A percentile compares a stretch with the other conserved stretches of the same genome.
phyloP scores from a whole-genome alignment of 768 basidiomycete genomes.

The Podaxis sp. region DNA sequence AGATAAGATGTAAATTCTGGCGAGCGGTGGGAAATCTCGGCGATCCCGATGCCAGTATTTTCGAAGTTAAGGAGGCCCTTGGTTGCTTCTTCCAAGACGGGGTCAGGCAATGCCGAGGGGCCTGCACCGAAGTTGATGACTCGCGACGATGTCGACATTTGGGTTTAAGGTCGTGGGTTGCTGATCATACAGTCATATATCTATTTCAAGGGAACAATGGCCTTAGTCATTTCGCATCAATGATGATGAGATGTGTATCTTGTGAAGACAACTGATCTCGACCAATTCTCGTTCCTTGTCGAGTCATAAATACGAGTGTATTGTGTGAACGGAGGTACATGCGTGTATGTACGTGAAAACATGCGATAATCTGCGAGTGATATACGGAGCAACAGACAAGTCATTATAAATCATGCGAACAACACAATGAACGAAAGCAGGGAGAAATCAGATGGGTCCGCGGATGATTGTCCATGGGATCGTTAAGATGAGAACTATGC shows the following conservation, averaged over 20 bases:
- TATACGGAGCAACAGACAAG: conserved; percentile 4
- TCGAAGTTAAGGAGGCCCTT: conserved; percentile 88
- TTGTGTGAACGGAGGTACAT: conserved; percentile 6
- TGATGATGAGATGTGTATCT: background rate
- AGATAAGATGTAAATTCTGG: conserved; percentile 81
- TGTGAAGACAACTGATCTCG: background rate
- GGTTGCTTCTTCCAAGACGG: conserved; percentile 81
- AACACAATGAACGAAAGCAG: conserved; percentile 1
- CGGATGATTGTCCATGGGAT: background rate
- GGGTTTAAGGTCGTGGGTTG: background rate
- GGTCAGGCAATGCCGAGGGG: conserved; percentile 87
- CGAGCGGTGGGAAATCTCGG: conserved; percentile 95
- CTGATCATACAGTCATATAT: conserved; percentile 1
- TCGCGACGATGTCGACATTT: conserved; percentile 44
- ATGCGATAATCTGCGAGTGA: background rate
- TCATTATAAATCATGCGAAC: background rate
- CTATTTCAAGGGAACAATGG: conserved; percentile 11
- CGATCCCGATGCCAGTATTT: conserved; percentile 90
- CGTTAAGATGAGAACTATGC: background rate
- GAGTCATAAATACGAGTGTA: conserved; percentile 9
- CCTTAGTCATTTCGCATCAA: background rate
- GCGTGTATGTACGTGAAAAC: background rate
- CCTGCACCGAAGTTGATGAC: conserved; percentile 93
- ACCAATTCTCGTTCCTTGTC: background rate
- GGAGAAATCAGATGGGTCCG: background rate